phyloP scores from a whole-genome alignment of 257 asterid species.

The Solanum sejunctum region DNA sequence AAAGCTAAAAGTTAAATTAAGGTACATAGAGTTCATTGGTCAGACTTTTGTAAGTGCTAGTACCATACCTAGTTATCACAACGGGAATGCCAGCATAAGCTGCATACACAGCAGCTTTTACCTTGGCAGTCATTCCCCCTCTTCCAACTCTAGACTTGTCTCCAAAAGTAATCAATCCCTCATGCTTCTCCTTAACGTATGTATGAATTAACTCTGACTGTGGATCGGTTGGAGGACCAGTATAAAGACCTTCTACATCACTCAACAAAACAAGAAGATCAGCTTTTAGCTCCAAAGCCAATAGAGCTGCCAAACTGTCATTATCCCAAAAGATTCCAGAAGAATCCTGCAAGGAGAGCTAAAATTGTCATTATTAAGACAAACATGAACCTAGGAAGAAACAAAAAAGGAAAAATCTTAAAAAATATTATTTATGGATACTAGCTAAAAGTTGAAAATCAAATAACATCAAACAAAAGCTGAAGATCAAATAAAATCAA shows the following conservation, averaged over 20 bases:
- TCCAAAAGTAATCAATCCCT: slow-evolving; percentile 53
- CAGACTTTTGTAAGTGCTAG: neutral
- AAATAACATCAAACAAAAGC: neutral
- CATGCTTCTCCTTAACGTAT: slow-evolving; percentile 47
- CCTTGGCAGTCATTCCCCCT: slow-evolving; percentile 93
- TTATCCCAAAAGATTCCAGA: slow-evolving; percentile 87
- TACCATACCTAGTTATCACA: slow-evolving; percentile 54
- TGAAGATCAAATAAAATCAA: neutral
- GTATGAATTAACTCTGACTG: slow-evolving; percentile 57
- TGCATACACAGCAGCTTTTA: slow-evolving; percentile 67
- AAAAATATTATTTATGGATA: neutral
- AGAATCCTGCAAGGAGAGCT: slow-evolving; percentile 37
- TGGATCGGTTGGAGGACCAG: slow-evolving; percentile 78
- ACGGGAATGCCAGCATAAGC: slow-evolving; percentile 70
- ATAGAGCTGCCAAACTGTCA: slow-evolving; percentile 68
- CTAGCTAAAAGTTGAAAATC: neutral
- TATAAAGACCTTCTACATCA: slow-evolving; percentile 79
- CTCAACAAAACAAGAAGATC: slow-evolving; percentile 74
- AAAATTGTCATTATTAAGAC: neutral
- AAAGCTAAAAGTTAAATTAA: neutral
- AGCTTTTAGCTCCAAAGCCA: slow-evolving; percentile 72
- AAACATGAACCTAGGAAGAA: neutral
- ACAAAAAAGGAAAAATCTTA: neutral
- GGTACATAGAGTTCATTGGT: neutral
- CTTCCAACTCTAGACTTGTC: slow-evolving; percentile 88